phyloP scores from a whole-genome alignment of 805 yeast species.

The Saccharomyces paradoxus region DNA sequence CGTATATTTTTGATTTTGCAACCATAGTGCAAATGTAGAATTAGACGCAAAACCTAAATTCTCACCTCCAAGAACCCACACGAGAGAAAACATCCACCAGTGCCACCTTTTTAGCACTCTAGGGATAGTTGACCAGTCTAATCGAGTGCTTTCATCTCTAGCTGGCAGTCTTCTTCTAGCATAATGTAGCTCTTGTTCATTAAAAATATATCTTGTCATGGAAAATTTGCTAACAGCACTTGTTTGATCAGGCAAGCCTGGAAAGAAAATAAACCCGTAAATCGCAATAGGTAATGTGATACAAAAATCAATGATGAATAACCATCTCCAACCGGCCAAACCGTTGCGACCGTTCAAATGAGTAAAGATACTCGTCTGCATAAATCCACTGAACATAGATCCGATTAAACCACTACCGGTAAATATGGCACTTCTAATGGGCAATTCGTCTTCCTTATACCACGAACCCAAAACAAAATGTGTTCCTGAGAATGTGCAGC shows the following conservation, averaged over 20 bases:
- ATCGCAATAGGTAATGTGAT: constrained; percentile 50
- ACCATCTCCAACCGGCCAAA: constrained; percentile 58
- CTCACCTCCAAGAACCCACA: constrained; percentile 46
- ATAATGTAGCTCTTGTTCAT: constrained; percentile 34
- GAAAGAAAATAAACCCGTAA: constrained; percentile 51
- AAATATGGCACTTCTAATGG: constrained; percentile 46
- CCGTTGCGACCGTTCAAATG: constrained; percentile 42
- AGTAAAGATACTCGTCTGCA: constrained; percentile 47
- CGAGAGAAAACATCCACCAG: constrained; percentile 45
- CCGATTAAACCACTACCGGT: constrained; percentile 49
- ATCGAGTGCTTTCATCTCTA: constrained; percentile 32
- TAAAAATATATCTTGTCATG: constrained; percentile 32
- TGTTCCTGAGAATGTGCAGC: constrained; percentile 47
- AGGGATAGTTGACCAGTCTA: constrained; percentile 34
- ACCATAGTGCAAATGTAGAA: constrained; percentile 42
- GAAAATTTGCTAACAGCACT: constrained; percentile 14
- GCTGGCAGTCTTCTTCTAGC: constrained; percentile 39
- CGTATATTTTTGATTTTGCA: constrained; percentile 35
- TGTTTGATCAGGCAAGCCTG: constrained; percentile 45
- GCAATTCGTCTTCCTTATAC: constrained; percentile 42
- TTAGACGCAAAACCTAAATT: constrained; percentile 41
- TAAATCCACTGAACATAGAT: constrained; percentile 45
- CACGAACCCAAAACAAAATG: constrained; percentile 49
- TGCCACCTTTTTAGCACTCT: constrained; percentile 48
- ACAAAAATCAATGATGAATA: constrained; percentile 54